Evolutionary conservation across 2,329 filamentous ascomycete genomes (phyloP).

Genomic region (Phaeosphaeria sp.): DNA sequence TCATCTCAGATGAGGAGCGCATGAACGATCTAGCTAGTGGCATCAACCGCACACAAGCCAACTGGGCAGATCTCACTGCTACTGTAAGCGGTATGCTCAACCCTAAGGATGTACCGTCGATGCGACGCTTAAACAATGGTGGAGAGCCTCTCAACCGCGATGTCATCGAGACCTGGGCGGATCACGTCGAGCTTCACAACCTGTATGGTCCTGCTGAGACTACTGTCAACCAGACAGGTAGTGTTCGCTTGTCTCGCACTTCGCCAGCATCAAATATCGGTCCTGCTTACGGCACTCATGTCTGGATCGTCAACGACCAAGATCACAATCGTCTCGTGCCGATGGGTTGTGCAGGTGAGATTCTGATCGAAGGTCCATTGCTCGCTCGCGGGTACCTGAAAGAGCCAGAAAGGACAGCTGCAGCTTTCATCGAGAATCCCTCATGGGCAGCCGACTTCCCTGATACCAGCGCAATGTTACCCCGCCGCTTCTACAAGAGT

Average conservation of each 20-base stretch:
- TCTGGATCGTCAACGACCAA: slow-evolving; percentile 47
- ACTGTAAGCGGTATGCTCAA: slow-evolving; percentile 6
- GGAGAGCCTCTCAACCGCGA: slow-evolving; percentile 12
- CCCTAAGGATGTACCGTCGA: slow-evolving; percentile 3
- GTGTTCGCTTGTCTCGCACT: slow-evolving; percentile 29
- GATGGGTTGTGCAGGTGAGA: slow-evolving; percentile 48
- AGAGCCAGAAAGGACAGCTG: slow-evolving; percentile 29
- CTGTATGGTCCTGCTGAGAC: slow-evolving; percentile 51
- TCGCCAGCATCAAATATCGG: slow-evolving; percentile 43
- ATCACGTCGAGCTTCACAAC: slow-evolving; percentile 46
- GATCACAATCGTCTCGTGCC: slow-evolving; percentile 16
- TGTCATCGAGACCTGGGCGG: slow-evolving; percentile 45
- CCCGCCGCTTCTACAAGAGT: slow-evolving; percentile 5
- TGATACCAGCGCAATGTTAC: slow-evolving; percentile 6
- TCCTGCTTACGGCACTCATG: slow-evolving; percentile 49
- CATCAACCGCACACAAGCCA: slow-evolving; percentile 5
- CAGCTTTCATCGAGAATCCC: slow-evolving; percentile 38
- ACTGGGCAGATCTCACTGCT: slow-evolving; percentile 7
- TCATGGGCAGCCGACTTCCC: slow-evolving; percentile 10
- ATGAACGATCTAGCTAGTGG: slow-evolving; percentile 53
- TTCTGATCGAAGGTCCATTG: slow-evolving; percentile 63
- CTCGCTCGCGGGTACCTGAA: slow-evolving; percentile 37
- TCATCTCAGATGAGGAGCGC: slow-evolving; percentile 59
- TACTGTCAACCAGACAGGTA: slow-evolving; percentile 36
- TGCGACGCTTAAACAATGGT: slow-evolving; percentile 4